phyloP scores from a whole-genome alignment of 768 basidiomycete genomes.

The Tephrocybe sp. region DNA sequence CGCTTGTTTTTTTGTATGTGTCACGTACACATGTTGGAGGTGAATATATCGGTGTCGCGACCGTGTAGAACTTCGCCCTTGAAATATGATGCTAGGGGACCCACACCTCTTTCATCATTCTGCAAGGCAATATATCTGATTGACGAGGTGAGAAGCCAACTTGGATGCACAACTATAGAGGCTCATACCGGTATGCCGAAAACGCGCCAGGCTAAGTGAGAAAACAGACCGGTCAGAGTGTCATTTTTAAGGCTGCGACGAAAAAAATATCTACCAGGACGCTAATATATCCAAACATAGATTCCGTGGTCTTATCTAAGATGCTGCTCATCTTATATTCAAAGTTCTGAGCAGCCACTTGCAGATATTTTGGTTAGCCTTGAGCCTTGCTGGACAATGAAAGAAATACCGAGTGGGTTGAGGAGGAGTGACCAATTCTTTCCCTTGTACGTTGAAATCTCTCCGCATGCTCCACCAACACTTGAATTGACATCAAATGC shows the following conservation, averaged over 20 bases:
- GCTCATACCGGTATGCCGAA: conserved; percentile 72
- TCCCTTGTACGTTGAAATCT: conserved; percentile 92
- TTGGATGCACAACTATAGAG: background rate
- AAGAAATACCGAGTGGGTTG: conserved; percentile 73
- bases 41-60: conserved; percentile 87
- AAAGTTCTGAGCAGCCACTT: conserved; percentile 93
- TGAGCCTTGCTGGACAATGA: background rate
- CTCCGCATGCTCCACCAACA: conserved; percentile 96
- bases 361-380: background rate
- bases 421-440: conserved; percentile 77
- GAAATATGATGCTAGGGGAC: conserved; percentile 95
- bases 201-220: conserved; percentile 78
- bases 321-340: conserved; percentile 94
- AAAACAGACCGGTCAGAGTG: background rate
- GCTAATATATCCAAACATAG: conserved; percentile 93
- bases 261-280: conserved; percentile 60
- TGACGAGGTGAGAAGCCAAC: background rate
- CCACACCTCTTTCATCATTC: conserved; percentile 77
- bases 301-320: conserved; percentile 86
- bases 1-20: background rate
- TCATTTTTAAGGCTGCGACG: background rate
- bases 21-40: conserved; percentile 89
- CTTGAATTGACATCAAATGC: conserved; percentile 89
- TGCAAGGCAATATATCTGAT: conserved; percentile 80
- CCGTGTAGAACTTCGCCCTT: conserved; percentile 89